These are phyloP conservation scores for Rhodomyrtus psidioides DNA, from an alignment of 441 rosid genomes.

Conservation along the genomic window DNA sequence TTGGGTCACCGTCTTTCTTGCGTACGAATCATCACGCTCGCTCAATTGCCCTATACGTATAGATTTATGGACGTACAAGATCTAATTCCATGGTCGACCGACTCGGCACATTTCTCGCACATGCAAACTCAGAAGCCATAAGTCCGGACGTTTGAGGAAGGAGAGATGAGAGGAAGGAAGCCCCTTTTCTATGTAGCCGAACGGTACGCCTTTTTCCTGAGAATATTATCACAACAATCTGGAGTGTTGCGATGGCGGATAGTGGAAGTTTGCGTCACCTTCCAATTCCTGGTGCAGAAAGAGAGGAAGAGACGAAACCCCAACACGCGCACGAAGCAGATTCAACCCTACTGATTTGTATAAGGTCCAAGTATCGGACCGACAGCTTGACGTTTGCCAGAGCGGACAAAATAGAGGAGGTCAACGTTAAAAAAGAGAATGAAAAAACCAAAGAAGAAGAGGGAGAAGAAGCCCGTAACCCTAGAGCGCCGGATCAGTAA, in stretches of 20 bases:
- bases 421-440: neutral
- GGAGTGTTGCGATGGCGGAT: neutral
- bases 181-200: neutral
- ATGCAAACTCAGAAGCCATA: neutral
- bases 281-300: neutral
- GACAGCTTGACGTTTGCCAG: neutral
- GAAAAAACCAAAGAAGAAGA: neutral
- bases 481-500: neutral
- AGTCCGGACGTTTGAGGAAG: neutral
- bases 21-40: neutral
- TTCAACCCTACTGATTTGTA: neutral
- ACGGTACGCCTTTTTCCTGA: neutral
- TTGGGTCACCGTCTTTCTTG: neutral
- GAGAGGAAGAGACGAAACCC: neutral
- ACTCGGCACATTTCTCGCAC: neutral
- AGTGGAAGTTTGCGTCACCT: neutral
- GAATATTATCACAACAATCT: neutral
- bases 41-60: neutral
- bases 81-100: neutral
- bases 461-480: neutral
- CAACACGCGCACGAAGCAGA: neutral
- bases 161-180: neutral
- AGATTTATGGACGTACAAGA: neutral
- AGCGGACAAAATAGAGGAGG: neutral
- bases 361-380: neutral